Conservation (phyloP, 148 eudicot species). For the Fagopyrum tataricum region DNA sequence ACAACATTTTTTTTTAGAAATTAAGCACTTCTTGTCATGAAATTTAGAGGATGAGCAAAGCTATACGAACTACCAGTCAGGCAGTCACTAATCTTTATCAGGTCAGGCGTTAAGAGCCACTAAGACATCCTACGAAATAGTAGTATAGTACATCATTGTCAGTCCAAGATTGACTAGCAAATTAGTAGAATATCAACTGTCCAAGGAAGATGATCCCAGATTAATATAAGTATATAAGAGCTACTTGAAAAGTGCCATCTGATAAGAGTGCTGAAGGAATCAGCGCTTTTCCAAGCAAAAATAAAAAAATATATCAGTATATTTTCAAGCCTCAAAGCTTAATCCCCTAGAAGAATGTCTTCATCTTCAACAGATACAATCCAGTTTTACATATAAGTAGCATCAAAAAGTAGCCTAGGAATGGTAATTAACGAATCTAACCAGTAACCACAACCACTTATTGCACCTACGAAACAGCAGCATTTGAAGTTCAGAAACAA, state of each 20-base stretch:
- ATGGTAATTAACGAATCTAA: neutral
- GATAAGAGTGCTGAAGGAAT: neutral
- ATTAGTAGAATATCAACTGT: too few relatives aligned
- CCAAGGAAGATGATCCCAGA: neutral
- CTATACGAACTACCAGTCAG: neutral
- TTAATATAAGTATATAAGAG: too few relatives aligned
- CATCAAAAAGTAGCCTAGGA: neutral
- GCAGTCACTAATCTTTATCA: neutral
- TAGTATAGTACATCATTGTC: too few relatives aligned
- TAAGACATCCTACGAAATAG: too few relatives aligned
- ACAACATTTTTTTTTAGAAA: neutral
- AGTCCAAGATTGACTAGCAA: neutral
- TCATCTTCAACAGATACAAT: neutral
- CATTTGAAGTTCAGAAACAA: neutral
- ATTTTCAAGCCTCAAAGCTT: neutral
- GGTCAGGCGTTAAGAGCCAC: too few relatives aligned
- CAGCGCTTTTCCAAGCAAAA: neutral
- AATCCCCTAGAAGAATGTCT: neutral
- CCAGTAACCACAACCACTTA: neutral
- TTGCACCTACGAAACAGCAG: neutral
- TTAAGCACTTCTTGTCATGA: neutral
- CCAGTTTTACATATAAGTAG: neutral
- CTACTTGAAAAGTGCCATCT: neutral
- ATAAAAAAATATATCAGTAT: neutral
- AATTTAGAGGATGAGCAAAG: neutral